phyloP scores from a whole-genome alignment of 768 basidiomycete species.

The Chiua virens region DNA sequence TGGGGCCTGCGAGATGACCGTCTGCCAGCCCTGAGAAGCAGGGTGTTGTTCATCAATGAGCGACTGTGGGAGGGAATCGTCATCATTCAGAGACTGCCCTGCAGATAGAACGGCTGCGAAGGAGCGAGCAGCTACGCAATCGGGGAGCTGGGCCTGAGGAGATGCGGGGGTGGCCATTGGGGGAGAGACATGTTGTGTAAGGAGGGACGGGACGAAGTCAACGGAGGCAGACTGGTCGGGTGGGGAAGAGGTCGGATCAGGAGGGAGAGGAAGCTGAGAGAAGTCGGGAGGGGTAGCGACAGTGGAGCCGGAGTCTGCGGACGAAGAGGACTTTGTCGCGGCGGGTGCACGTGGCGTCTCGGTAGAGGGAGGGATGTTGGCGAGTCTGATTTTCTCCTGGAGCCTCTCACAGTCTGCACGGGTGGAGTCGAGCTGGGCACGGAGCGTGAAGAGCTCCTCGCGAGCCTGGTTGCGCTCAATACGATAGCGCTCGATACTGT shows the following conservation, averaged over 20 bases:
- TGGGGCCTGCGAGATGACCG: slow-evolving; percentile 7
- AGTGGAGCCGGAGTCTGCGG: neutral
- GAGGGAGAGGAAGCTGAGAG: neutral
- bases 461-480: slow-evolving; percentile 37
- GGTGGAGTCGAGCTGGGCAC: slow-evolving; percentile 33
- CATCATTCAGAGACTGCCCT: slow-evolving; percentile 26
- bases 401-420: slow-evolving; percentile 35
- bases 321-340: slow-evolving; percentile 5
- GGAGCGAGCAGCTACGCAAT: slow-evolving; percentile 35
- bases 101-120: slow-evolving; percentile 33
- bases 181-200: slow-evolving; percentile 22
- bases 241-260: slow-evolving; percentile 1
- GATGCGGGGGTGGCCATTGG: slow-evolving; percentile 33
- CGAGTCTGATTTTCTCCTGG: slow-evolving; percentile 20
- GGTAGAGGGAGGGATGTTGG: neutral
- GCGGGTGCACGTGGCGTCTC: slow-evolving; percentile 6
- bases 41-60: slow-evolving; percentile 21
- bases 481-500: slow-evolving; percentile 34
- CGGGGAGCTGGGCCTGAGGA: slow-evolving; percentile 34
- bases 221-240: slow-evolving; percentile 15
- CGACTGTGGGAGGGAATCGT: slow-evolving; percentile 23
- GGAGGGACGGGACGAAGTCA: slow-evolving; percentile 19
- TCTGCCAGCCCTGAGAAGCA: slow-evolving; percentile 25
- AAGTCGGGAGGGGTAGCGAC: slow-evolving; percentile 3
- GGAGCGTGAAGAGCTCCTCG: slow-evolving; percentile 32